phyloP scores from a whole-genome alignment of 2,329 filamentous ascomycete genomes.

The Alternaria consortialis region DNA sequence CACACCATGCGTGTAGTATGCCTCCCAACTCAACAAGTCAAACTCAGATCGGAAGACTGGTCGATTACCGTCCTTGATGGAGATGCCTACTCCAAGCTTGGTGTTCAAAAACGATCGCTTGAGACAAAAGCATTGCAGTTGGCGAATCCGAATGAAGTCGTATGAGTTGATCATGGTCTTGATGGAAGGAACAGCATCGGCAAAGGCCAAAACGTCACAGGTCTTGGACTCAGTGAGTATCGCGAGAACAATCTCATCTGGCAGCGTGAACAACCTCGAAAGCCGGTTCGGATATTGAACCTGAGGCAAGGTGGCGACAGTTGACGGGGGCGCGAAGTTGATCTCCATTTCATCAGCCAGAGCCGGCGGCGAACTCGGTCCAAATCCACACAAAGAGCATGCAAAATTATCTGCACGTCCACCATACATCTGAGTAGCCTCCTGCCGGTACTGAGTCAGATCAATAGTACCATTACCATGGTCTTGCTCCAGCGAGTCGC shows the following conservation, averaged over 20 bases:
- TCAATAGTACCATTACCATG: conserved; percentile 35
- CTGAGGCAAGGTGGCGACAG: background rate
- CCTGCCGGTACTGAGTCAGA: conserved; percentile 30
- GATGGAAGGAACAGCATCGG: conserved; percentile 51
- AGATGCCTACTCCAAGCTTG: conserved; percentile 58
- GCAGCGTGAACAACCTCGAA: conserved; percentile 43
- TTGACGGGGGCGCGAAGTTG: background rate
- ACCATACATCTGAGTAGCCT: background rate
- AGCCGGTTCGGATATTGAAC: background rate
- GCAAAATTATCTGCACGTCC: background rate
- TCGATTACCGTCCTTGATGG: conserved; percentile 23
- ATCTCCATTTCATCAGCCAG: background rate
- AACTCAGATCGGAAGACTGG: conserved; percentile 58
- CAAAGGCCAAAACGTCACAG: conserved; percentile 50
- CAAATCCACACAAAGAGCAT: background rate
- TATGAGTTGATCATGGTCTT: conserved; percentile 47
- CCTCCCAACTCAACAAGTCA: conserved; percentile 58
- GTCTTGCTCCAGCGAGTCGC: conserved; percentile 57
- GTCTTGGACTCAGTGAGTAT: conserved; percentile 34
- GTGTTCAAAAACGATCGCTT: conserved; percentile 53
- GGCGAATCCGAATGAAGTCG: conserved; percentile 47
- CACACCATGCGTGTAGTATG: conserved; percentile 49
- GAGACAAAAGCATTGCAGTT: conserved; percentile 59
- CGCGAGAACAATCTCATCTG: conserved; percentile 55
- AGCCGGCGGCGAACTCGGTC: background rate